These are phyloP conservation scores for Solanum pennellii DNA, from an alignment of 257 asterid species.

Conservation along the genomic window DNA sequence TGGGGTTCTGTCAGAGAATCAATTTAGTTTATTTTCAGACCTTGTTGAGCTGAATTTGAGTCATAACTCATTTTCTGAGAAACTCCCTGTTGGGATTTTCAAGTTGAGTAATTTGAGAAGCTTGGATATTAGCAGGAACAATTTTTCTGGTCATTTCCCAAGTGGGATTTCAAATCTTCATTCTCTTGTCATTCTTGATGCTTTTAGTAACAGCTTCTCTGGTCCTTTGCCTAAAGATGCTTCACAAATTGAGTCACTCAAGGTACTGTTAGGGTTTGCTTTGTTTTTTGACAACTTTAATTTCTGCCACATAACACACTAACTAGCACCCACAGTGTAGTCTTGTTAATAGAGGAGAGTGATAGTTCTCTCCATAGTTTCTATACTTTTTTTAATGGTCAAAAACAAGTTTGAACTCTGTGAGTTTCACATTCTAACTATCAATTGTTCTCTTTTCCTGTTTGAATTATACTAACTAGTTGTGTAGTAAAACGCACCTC, in stretches of 20 bases:
- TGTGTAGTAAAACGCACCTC: too few species aligned
- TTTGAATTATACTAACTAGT: too few species aligned
- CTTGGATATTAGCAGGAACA: conserved; percentile 82
- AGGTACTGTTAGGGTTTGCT: conserved; percentile 12
- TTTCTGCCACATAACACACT: neutral
- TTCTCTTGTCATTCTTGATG: conserved; percentile 63
- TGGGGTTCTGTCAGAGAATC: conserved; percentile 55
- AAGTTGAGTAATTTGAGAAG: conserved; percentile 37
- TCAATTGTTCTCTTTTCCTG: neutral
- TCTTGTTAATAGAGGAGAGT: neutral
- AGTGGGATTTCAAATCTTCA: conserved; percentile 48
- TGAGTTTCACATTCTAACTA: neutral
- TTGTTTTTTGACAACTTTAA: neutral
- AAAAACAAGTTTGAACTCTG: neutral
- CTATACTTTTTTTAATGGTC: neutral
- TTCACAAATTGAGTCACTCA: conserved; percentile 37
- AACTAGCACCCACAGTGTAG: neutral
- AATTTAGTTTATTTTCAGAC: conserved; percentile 39
- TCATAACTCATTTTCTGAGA: conserved; percentile 53
- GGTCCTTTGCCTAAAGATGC: conserved; percentile 68
- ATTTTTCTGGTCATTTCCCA: conserved; percentile 84
- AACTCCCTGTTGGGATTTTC: conserved; percentile 58
- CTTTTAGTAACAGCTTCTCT: conserved; percentile 91
- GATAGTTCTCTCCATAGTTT: neutral
- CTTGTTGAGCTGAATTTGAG: conserved; percentile 65